phyloP scores from a whole-genome alignment of 768 basidiomycete species.

The Cystobasidium onofrii region DNA sequence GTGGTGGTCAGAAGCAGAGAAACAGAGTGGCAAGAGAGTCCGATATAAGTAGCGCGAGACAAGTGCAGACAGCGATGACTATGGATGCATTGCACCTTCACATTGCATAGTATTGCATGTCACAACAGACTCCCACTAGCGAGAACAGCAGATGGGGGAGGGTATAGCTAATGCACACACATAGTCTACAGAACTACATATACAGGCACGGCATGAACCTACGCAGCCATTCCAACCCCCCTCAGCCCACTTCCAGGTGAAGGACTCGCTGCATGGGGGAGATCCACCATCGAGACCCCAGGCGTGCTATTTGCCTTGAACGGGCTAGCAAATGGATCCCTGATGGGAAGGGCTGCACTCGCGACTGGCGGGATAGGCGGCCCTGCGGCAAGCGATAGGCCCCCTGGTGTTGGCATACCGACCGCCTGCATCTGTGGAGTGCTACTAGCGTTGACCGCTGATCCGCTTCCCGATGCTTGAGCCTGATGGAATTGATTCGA shows the following conservation, averaged over 20 bases:
- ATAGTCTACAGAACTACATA: too few species aligned
- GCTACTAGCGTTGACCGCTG: neutral
- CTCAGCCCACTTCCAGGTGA: neutral
- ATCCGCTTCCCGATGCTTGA: constrained; percentile 1
- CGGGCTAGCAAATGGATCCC: constrained; percentile 13
- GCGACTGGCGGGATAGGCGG: constrained; percentile 16
- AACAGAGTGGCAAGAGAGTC: too few species aligned
- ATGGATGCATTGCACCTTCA: too few species aligned
- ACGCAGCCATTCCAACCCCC: neutral
- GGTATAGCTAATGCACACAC: too few species aligned
- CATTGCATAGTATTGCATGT: too few species aligned
- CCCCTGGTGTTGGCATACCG: constrained; percentile 10
- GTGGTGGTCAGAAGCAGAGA: too few species aligned
- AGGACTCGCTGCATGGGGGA: neutral
- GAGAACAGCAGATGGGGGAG: too few species aligned
- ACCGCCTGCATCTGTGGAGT: constrained; percentile 21
- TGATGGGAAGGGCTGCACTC: constrained; percentile 19
- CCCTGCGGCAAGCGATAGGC: neutral
- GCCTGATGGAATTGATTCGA: neutral
- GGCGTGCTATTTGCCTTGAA: neutral
- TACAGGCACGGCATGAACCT: neutral
- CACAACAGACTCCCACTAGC: too few species aligned
- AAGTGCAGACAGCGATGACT: too few species aligned
- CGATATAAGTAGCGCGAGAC: too few species aligned
- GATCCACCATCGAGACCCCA: neutral